These are phyloP conservation scores for Xylaria telfairii DNA, from an alignment of 495 filamentous ascomycete species.

Conservation along the genomic window DNA sequence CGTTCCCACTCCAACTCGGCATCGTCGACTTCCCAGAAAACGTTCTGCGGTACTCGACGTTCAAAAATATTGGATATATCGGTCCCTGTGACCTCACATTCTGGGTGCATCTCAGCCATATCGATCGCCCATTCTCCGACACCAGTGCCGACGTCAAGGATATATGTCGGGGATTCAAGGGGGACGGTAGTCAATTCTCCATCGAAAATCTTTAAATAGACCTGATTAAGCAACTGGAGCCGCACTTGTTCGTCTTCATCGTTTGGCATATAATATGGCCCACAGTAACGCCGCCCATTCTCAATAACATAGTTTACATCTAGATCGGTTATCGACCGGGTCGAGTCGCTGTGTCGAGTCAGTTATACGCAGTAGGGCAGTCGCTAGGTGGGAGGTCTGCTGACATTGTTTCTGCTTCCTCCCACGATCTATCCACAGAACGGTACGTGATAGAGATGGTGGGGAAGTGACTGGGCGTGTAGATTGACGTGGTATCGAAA, in stretches of 20 bases:
- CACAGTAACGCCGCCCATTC: slow-evolving; percentile 72
- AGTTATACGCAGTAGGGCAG: not conserved
- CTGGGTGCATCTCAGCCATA: slow-evolving; percentile 68
- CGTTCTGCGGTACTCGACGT: slow-evolving; percentile 63
- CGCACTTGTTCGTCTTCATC: slow-evolving; percentile 77
- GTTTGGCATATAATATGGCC: slow-evolving; percentile 76
- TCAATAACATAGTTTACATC: slow-evolving; percentile 64
- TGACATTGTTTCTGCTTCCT: slow-evolving; percentile 56
- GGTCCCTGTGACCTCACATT: slow-evolving; percentile 69
- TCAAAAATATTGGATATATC: slow-evolving; percentile 68
- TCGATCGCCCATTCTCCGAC: slow-evolving; percentile 78
- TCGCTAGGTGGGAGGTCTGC: slow-evolving; percentile 18
- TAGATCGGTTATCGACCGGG: slow-evolving; percentile 63
- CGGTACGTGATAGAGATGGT: slow-evolving; percentile 34
- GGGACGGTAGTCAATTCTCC: slow-evolving; percentile 64
- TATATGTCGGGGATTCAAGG: slow-evolving; percentile 59
- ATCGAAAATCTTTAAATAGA: slow-evolving; percentile 66
- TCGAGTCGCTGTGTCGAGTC: slow-evolving; percentile 40
- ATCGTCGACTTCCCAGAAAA: slow-evolving; percentile 75
- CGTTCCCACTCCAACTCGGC: slow-evolving; percentile 65
- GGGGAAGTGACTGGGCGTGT: slow-evolving; percentile 44
- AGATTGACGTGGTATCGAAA: slow-evolving; percentile 36
- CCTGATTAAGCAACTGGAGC: slow-evolving; percentile 69
- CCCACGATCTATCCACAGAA: slow-evolving; percentile 26
- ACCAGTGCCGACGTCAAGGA: slow-evolving; percentile 74